Conservation (phyloP, 805 yeast genomes). For the Lachancea meyersii region DNA sequence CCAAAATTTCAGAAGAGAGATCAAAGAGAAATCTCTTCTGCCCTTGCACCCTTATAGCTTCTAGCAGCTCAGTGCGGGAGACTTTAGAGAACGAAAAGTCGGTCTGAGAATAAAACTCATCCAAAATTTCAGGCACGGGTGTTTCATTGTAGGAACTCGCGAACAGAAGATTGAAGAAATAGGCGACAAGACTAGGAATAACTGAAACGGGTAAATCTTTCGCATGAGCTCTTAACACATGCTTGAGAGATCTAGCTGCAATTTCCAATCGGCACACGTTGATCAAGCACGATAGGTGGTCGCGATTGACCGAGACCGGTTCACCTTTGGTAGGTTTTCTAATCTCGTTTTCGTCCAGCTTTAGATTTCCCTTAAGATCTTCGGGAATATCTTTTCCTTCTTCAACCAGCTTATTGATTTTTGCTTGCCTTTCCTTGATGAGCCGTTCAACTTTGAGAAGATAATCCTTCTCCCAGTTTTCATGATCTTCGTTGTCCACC, state of each 20-base stretch:
- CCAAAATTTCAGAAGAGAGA: conserved; percentile 46
- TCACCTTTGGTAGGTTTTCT: conserved; percentile 33
- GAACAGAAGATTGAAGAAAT: conserved; percentile 63
- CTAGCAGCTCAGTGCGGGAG: conserved; percentile 41
- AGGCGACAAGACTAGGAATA: conserved; percentile 56
- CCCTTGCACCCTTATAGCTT: conserved; percentile 48
- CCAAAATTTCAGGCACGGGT: conserved; percentile 41
- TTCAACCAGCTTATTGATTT: conserved; percentile 29
- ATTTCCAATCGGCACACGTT: conserved; percentile 52
- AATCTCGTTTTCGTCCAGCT: conserved; percentile 30
- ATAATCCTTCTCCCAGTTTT: conserved; percentile 30
- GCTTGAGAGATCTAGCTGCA: conserved; percentile 74
- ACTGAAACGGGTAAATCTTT: conserved; percentile 45
- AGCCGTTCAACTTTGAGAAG: conserved; percentile 28
- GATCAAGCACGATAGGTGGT: conserved; percentile 42
- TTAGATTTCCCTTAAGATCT: conserved; percentile 30
- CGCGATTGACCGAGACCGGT: conserved; percentile 32
- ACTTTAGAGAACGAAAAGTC: conserved; percentile 40
- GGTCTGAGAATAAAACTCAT: conserved; percentile 39
- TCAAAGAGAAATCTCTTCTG: conserved; percentile 55
- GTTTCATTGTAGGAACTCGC: conserved; percentile 42
- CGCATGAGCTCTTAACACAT: conserved; percentile 50
- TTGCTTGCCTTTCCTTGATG: conserved; percentile 33
- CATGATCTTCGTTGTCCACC: conserved; percentile 28
- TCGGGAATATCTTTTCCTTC: conserved; percentile 33